Percentiles rank a stretch among this genome's conserved stretches.
Conservation (phyloP, 306 rosid species). For the Casuarina cunninghamiana region DNA sequence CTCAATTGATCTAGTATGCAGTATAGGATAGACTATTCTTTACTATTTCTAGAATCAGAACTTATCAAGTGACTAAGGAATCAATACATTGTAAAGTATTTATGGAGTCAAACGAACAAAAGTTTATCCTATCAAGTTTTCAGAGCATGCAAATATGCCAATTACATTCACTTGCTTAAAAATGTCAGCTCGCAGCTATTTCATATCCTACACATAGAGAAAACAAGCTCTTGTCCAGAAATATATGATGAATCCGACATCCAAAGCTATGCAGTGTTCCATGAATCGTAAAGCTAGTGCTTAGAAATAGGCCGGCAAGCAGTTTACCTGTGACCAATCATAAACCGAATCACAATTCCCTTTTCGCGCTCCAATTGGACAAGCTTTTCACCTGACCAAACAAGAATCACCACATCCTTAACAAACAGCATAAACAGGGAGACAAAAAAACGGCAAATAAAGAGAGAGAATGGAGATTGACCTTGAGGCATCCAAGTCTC, state of each 20-base stretch:
- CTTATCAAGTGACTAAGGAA: neutral
- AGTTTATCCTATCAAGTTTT: neutral
- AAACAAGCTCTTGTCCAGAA: neutral
- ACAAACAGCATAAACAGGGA: slow-evolving; percentile 22
- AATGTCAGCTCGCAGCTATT: neutral
- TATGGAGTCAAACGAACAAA: neutral
- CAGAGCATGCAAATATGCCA: neutral
- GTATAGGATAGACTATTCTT: neutral
- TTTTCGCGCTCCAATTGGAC: slow-evolving; percentile 87
- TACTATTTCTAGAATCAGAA: too few species aligned
- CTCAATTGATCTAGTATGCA: neutral
- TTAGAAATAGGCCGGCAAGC: neutral
- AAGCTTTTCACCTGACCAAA: slow-evolving; percentile 74
- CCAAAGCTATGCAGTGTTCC: neutral
- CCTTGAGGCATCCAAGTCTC: slow-evolving; percentile 99
- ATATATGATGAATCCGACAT: neutral
- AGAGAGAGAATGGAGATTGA: slow-evolving; percentile 3
- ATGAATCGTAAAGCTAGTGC: neutral
- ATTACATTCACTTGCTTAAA: neutral
- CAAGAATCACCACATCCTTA: slow-evolving; percentile 12
- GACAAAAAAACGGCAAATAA: neutral
- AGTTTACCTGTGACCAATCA: slow-evolving; percentile 94
- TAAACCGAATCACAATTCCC: slow-evolving; percentile 92
- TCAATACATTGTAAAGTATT: neutral
- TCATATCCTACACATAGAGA: neutral